Evolutionary conservation across 768 basidiomycete species (phyloP).

Genomic region (Galerina sulciceps): DNA sequence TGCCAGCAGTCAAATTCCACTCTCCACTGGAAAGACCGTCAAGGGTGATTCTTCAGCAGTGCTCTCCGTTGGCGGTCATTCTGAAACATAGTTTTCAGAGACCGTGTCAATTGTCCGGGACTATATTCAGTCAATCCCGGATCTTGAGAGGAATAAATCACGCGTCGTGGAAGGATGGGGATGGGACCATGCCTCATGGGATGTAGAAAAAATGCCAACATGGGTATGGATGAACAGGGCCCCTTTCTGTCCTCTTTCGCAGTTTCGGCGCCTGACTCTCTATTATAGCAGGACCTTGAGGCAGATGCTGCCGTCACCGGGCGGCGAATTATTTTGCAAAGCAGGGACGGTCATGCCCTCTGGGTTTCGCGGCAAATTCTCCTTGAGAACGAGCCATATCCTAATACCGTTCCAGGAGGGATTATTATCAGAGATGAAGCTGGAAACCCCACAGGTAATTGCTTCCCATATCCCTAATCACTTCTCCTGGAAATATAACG

Average conservation of each 20-base stretch:
- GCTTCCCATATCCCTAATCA: background rate
- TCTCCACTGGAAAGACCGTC: constrained; percentile 62
- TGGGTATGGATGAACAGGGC: constrained; percentile 48
- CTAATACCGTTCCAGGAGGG: constrained; percentile 77
- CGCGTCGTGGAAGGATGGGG: constrained; percentile 80
- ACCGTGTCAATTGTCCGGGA: constrained; percentile 62
- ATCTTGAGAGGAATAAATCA: constrained; percentile 54
- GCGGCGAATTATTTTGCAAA: constrained; percentile 76
- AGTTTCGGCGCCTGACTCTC: background rate
- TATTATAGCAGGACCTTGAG: constrained; percentile 68
- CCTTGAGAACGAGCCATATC: constrained; percentile 60
- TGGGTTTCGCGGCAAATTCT: constrained; percentile 80
- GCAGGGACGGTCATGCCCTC: constrained; percentile 87
- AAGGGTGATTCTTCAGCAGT: constrained; percentile 44
- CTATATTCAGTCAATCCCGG: constrained; percentile 63
- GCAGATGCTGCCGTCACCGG: constrained; percentile 66
- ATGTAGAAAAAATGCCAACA: constrained; percentile 14
- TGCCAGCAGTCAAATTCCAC: constrained; percentile 61
- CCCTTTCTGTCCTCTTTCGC: constrained; percentile 23
- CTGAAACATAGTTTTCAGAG: constrained; percentile 39
- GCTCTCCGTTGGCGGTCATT: background rate
- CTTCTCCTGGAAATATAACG: background rate
- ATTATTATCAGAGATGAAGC: constrained; percentile 68
- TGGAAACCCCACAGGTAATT: constrained; percentile 73
- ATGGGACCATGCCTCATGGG: constrained; percentile 90